Base-by-base conservation (phyloP, 116 monocot genomes). In the Phalaenopsis hybrid region DNA sequence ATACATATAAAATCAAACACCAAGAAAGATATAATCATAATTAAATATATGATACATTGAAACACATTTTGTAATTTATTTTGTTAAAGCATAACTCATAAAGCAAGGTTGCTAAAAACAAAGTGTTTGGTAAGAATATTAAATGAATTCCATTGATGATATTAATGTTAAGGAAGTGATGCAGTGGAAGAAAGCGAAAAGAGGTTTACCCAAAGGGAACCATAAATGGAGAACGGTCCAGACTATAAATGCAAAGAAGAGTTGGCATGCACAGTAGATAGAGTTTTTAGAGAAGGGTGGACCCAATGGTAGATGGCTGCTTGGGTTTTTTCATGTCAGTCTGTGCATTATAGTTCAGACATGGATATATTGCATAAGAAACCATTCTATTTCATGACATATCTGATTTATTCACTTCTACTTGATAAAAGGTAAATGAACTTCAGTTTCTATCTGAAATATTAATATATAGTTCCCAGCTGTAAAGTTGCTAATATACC, bases 201-300 rank as follows among this genome's bases (percentile, higher is more conserved):
- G 25, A 65, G 65, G 25, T 23, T 28, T 1, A 21, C 23, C 25
- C 25, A 25, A 25, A 65, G 6, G 5, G 8, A 23, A 10, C 65
- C 6, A 65, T 65, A 65, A 65, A 65, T 65, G 21, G 65, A 25
- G 65, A 61, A 21, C n/a, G 65, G 65, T 65, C n/a, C 65, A 23
- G 65, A 67, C 67, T 67, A 67, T 28, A 67, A 67, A 28, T 67
- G 67, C 21, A 67, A 67, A 67, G 67, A 28, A 23, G 67, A 25
- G 8, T 67, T 5, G n/a, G 59, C 20, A 59, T 17, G 59, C 59
- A 59, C 55, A 16, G 2, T 55, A 16, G 12, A 55, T 0, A 55
- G 15, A 55, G 55, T 15, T 55, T 55, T 55, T 55, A 4, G 9
- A 15, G 15, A 16, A 55, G 55, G 55, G 55, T 17, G 55, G 67